These are phyloP conservation scores for Phylloporus arenicola DNA, from an alignment of 768 basidiomycete genomes.

Conservation along the genomic window DNA sequence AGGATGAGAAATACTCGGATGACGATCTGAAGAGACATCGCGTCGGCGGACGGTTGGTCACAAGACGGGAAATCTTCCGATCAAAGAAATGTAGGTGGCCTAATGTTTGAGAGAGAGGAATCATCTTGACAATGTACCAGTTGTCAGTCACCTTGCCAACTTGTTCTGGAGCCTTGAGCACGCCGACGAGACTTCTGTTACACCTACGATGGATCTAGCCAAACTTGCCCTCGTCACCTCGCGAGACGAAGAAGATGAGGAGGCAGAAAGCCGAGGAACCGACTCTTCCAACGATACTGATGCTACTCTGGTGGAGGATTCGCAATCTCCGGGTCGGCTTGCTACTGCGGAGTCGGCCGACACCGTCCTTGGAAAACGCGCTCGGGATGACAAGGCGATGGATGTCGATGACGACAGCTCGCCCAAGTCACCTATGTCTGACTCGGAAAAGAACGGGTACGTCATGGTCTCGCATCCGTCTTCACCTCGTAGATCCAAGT, in stretches of 20 bases:
- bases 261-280: slow-evolving; percentile 63
- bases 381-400: slow-evolving; percentile 46
- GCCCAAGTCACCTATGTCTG: slow-evolving; percentile 27
- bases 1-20: slow-evolving; percentile 70
- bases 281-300: slow-evolving; percentile 85
- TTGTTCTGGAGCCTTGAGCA: slow-evolving; percentile 76
- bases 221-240: slow-evolving; percentile 89
- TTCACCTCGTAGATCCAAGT: slow-evolving; percentile 33
- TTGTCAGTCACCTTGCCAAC: slow-evolving; percentile 72
- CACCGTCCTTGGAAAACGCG: slow-evolving; percentile 68
- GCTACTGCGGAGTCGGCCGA: slow-evolving; percentile 32
- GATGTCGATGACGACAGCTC: slow-evolving; percentile 45
- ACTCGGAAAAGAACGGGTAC: slow-evolving; percentile 40
- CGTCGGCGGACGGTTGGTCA: slow-evolving; percentile 83
- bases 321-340: slow-evolving; percentile 28
- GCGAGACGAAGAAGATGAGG: slow-evolving; percentile 85
- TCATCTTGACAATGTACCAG: slow-evolving; percentile 36
- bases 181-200: slow-evolving; percentile 60
- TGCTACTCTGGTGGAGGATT: slow-evolving; percentile 83
- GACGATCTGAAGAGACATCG: slow-evolving; percentile 79
- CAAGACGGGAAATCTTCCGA: slow-evolving; percentile 71
- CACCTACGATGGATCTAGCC: slow-evolving; percentile 80
- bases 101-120: not conserved
- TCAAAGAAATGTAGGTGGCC: slow-evolving; percentile 72
- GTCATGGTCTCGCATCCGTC: slow-evolving; percentile 36